Evolutionary conservation across 1,284 basidiomycete species (phyloP), one percentile per base, ranked within the genome.

Genomic region (Sporisorium exsertum): DNA sequence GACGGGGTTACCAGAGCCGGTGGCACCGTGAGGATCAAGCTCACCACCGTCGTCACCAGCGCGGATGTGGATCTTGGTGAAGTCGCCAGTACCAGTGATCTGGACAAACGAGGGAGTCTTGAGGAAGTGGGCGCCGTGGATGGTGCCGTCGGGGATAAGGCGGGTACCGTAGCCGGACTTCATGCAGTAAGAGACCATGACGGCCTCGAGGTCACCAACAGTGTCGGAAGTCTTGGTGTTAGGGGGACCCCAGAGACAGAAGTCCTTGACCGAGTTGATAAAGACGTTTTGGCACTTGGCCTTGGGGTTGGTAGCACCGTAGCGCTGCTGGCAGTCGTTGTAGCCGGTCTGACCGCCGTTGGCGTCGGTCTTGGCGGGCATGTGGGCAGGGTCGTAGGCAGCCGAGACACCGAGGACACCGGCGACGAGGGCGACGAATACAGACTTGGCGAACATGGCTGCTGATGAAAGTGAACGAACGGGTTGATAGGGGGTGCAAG

Each of bases 91-190:
- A 63, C 90, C 92, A 56, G 90, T 91, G 68, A 92, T 85, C 84
- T 92, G 91, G 32, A 92, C 88, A 81, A 90, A 93, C 82, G 91
- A 90, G 22, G 80, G 89, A 5, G 93, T 90, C 83, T 89, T 87
- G 71, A 90, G 87, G 79, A 90, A 91, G 85, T 92, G 92, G 29
- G 90, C 93, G 62, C 91, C 90, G 22, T 87, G 88, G 83, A 94
- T 90, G 27, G 92, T 87, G 35, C 92, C 93, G 68, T 91, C 88
- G 26, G 93, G 93, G 76, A 95, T 93, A 70, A 93, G 86, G 59
- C 91, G 90, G 16, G 91, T 90, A 60, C 61, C 73, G 64, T 76
- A 72, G 29, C 79, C 79, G 8, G 68, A 87, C 87, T 91, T 89
- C 46, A 87, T 87, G 83, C 92, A 93, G 90, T 90, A 93, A 40